phyloP scores from a whole-genome alignment of 2,329 filamentous ascomycete genomes.

The Metarhizium guizhouense region DNA sequence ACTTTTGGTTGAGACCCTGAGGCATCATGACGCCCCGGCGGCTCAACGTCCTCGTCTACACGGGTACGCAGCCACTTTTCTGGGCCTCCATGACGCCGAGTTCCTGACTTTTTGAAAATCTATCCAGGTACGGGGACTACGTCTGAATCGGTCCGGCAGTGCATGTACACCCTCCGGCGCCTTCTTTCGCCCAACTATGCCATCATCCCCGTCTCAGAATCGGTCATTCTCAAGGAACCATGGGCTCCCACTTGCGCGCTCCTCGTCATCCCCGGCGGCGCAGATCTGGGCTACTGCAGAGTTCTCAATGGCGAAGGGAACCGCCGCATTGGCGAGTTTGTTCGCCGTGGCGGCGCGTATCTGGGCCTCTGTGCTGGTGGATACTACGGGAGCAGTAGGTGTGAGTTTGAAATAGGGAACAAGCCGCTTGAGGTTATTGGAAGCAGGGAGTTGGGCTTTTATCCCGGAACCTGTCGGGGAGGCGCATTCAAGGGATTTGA shows the following conservation, averaged over 20 bases:
- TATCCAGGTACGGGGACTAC: constrained; percentile 70
- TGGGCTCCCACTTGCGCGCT: constrained; percentile 83
- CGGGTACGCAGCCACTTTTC: constrained; percentile 44
- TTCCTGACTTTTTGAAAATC: constrained; percentile 4
- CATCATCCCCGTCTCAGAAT: constrained; percentile 73
- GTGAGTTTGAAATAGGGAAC: constrained; percentile 88
- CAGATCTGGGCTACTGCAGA: constrained; percentile 86
- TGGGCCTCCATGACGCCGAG: neutral
- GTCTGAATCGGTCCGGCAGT: constrained; percentile 80
- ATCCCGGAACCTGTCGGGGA: constrained; percentile 76
- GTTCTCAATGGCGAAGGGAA: constrained; percentile 85
- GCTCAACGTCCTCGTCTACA: constrained; percentile 90
- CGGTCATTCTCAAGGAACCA: constrained; percentile 78
- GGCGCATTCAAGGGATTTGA: constrained; percentile 83
- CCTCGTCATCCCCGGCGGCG: constrained; percentile 85
- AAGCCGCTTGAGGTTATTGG: constrained; percentile 73
- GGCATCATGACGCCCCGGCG: constrained; percentile 53
- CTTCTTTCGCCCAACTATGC: constrained; percentile 87
- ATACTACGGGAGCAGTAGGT: constrained; percentile 74
- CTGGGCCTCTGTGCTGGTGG: constrained; percentile 91
- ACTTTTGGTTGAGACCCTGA: neutral
- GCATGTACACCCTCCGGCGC: constrained; percentile 75
- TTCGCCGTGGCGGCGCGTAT: constrained; percentile 76
- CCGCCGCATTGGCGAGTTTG: constrained; percentile 71
- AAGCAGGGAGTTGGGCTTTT: constrained; percentile 77